These are phyloP conservation scores for Protoeuglena noctilucae DNA, from an alignment of 139 green algal genomes.

Conservation along the genomic window DNA sequence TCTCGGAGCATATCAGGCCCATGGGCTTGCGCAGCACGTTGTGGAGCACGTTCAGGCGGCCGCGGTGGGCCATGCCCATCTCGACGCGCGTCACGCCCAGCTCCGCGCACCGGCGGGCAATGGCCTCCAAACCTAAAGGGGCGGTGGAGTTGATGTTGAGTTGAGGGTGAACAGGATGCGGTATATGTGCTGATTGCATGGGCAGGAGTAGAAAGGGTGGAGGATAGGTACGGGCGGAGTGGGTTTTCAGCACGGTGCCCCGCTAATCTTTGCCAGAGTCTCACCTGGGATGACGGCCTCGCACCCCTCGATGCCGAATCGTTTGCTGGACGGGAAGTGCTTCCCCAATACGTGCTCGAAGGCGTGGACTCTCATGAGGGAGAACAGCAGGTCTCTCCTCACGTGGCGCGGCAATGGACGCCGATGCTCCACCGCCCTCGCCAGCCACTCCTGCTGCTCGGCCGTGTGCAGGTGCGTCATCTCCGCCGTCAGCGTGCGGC, in stretches of 20 bases:
- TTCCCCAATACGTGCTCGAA: conserved; percentile 37
- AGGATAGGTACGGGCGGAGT: background rate
- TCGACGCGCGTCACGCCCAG: conserved; percentile 25
- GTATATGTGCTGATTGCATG: background rate
- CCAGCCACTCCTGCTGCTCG: conserved; percentile 16
- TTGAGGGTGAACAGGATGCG: background rate
- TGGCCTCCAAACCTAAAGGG: conserved; percentile 14
- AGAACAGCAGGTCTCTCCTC: conserved; percentile 5
- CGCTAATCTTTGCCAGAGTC: no score
- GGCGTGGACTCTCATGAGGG: conserved; percentile 16
- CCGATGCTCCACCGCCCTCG: conserved; percentile 6
- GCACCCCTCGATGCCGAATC: conserved; percentile 47
- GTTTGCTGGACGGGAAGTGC: conserved; percentile 42
- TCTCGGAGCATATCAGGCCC: conserved; percentile 38
- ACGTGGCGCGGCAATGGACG: background rate
- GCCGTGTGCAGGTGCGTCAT: background rate
- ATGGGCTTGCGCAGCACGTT: conserved; percentile 48
- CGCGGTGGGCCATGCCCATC: conserved; percentile 37
- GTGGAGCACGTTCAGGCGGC: conserved; percentile 44
- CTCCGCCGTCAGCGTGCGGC: background rate
- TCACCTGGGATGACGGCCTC: conserved; percentile 39
- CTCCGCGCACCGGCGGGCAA: conserved; percentile 16
- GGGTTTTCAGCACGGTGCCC: background rate
- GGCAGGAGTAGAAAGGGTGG: background rate
- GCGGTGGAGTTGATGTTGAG: background rate